Percentiles rank a stretch among this genome's conserved stretches.
phyloP scores from a whole-genome alignment of 1,139 yeast species.

The Lodderomyces margitis region DNA sequence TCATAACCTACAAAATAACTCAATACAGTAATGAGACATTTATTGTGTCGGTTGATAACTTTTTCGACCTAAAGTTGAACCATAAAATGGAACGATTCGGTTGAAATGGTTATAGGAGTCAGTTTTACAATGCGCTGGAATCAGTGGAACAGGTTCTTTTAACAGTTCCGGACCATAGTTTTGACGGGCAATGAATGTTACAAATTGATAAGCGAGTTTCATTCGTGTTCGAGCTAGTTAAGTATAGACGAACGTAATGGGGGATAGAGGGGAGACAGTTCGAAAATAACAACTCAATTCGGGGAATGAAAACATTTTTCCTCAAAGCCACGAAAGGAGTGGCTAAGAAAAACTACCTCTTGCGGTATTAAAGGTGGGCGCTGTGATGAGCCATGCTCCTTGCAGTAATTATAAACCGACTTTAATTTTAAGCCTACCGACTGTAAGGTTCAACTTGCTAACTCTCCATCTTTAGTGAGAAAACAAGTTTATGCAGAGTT shows the following conservation, averaged over 20 bases:
- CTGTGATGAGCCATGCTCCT: background rate
- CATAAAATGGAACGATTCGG: too few species aligned
- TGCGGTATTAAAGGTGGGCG: background rate
- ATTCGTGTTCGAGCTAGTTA: background rate
- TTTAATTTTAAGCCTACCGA: background rate
- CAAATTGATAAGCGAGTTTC: background rate
- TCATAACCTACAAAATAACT: background rate
- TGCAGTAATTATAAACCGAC: background rate
- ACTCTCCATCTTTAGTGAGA: too few species aligned
- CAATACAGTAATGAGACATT: background rate
- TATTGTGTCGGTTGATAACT: background rate
- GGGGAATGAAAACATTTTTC: too few species aligned
- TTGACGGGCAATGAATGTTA: background rate
- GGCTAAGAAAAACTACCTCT: background rate
- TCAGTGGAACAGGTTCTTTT: too few species aligned
- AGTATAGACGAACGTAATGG: too few species aligned
- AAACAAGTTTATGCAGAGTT: background rate
- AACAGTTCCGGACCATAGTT: too few species aligned
- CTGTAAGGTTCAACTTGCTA: too few species aligned
- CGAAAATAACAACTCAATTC: too few species aligned
- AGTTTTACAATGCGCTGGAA: too few species aligned
- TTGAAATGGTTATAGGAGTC: too few species aligned
- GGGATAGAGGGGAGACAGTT: background rate
- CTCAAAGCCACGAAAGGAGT: background rate
- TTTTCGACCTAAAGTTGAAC: conserved; percentile 1